These are phyloP conservation scores for Fremontodendron californicum DNA, from an alignment of 345 rosid species.

Conservation along the genomic window DNA sequence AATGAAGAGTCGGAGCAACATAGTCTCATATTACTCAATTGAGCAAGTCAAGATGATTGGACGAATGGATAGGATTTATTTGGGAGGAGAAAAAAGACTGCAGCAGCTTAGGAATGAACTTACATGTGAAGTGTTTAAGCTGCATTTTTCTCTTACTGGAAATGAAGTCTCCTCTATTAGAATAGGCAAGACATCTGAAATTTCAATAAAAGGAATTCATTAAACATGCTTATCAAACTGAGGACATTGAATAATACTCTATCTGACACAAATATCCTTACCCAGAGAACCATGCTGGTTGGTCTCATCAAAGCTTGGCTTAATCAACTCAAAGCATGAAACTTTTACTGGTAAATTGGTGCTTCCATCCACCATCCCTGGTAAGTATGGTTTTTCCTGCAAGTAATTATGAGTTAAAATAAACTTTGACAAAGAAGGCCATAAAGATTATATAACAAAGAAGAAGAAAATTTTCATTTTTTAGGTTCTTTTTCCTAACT, in stretches of 20 bases:
- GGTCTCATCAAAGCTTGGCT: conserved; percentile 36
- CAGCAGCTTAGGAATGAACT: conserved; percentile 16
- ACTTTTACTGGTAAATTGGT: conserved; percentile 24
- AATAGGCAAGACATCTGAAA: conserved; percentile 6
- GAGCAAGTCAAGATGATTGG: neutral
- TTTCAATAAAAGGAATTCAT: too few relatives aligned
- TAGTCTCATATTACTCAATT: too few relatives aligned
- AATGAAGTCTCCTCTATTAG: neutral
- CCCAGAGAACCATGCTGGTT: conserved; percentile 37
- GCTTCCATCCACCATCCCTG: conserved; percentile 24
- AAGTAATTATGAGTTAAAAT: neutral
- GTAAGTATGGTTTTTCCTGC: conserved; percentile 23
- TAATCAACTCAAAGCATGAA: conserved; percentile 34
- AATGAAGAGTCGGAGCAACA: too few relatives aligned
- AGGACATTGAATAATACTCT: conserved; percentile 27
- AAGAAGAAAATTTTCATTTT: too few relatives aligned
- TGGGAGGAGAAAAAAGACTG: neutral
- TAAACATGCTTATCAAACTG: conserved; percentile 1
- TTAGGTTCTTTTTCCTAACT: neutral
- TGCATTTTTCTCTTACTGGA: too few relatives aligned
- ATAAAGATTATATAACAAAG: neutral
- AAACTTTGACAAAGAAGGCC: neutral
- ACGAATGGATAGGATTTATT: neutral
- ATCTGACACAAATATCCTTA: conserved; percentile 13
- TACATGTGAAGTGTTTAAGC: too few relatives aligned